phyloP scores from a whole-genome alignment of 1,284 basidiomycete genomes.

The Volvariella surrecta region DNA sequence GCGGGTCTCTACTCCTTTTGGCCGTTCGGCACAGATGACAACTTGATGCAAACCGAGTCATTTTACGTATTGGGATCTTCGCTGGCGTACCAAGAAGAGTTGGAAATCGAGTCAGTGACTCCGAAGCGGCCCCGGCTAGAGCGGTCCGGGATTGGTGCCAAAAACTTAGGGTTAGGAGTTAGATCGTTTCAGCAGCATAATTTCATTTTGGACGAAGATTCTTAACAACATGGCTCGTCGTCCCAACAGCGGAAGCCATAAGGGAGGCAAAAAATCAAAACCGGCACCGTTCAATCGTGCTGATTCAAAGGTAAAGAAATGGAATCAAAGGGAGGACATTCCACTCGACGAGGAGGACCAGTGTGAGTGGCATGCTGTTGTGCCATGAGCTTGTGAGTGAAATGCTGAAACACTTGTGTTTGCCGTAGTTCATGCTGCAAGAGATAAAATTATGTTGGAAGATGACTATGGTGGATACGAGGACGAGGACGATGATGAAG shows the following conservation, averaged over 20 bases:
- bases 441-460: constrained; percentile 76
- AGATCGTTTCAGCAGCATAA: neutral
- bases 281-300: constrained; percentile 40
- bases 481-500: constrained; percentile 49
- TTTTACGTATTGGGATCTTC: no score
- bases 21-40: no score
- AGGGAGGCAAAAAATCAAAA: constrained; percentile 17
- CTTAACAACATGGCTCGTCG: constrained; percentile 21
- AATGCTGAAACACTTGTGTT: neutral
- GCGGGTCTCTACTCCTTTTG: no score
- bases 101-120: no score
- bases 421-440: constrained; percentile 57
- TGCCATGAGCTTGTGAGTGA: constrained; percentile 4
- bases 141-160: neutral
- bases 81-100: no score
- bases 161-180: constrained; percentile 1
- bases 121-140: neutral
- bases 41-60: no score
- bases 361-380: constrained; percentile 36
- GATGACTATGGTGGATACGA: constrained; percentile 33
- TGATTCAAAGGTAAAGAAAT: constrained; percentile 47
- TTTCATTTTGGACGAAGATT: no score
- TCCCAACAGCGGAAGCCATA: constrained; percentile 18
- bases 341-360: constrained; percentile 70
- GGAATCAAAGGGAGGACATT: constrained; percentile 59